These are phyloP conservation scores for Tulasnella sp. DNA, from an alignment of 768 basidiomycete species.

Conservation along the genomic window DNA sequence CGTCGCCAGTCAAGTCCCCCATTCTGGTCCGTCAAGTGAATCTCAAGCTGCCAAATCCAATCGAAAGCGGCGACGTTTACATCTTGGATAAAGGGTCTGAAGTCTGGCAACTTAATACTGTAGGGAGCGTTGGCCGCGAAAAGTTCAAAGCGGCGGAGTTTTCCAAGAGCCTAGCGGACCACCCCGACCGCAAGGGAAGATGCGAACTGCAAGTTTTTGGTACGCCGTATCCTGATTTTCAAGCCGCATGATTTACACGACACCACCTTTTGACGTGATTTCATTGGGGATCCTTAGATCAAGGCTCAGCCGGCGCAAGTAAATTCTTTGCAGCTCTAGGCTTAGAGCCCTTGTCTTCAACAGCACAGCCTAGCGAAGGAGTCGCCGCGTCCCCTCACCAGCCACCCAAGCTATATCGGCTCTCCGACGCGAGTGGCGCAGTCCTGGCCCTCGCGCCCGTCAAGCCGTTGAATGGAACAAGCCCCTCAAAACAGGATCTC, in stretches of 20 bases:
- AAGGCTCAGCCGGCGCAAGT: constrained; percentile 47
- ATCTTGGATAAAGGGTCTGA: constrained; percentile 54
- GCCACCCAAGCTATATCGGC: constrained; percentile 37
- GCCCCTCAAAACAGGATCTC: constrained; percentile 36
- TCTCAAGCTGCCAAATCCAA: constrained; percentile 43
- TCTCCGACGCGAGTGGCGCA: constrained; percentile 47
- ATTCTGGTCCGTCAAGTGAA: constrained; percentile 36
- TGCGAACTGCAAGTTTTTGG: constrained; percentile 49
- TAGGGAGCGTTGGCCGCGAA: constrained; percentile 51
- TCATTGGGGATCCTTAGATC: constrained; percentile 40
- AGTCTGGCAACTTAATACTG: constrained; percentile 57
- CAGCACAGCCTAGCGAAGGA: neutral
- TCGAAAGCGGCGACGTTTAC: constrained; percentile 51
- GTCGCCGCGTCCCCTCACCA: constrained; percentile 21
- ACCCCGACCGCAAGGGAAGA: constrained; percentile 30
- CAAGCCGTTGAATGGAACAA: constrained; percentile 32
- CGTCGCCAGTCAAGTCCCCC: constrained; percentile 30
- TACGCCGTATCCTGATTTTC: constrained; percentile 32
- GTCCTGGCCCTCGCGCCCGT: constrained; percentile 37
- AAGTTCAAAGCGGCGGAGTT: constrained; percentile 40
- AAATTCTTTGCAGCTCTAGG: constrained; percentile 50
- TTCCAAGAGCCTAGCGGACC: constrained; percentile 17
- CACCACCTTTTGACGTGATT: neutral
- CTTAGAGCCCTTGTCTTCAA: constrained; percentile 31
- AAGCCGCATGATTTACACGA: neutral